Conservation (phyloP, 1,284 basidiomycete genomes). For the Tylopilus orsonianus region DNA sequence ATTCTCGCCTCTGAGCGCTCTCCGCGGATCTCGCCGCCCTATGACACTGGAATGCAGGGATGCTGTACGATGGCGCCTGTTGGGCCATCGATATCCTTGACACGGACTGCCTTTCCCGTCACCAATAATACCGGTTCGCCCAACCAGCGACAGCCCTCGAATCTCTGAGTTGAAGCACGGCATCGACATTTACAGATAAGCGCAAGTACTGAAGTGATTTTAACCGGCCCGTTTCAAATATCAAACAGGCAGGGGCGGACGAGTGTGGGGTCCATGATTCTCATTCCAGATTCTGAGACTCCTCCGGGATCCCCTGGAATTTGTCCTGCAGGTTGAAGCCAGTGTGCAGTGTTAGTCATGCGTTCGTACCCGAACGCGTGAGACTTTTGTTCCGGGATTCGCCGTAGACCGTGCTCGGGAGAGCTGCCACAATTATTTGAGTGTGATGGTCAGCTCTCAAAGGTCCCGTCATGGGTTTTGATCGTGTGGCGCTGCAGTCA, state of each 20-base stretch:
- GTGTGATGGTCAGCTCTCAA: no score
- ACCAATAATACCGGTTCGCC: conserved; percentile 11
- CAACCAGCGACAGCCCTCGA: not conserved
- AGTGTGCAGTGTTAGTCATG: not conserved
- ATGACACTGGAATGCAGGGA: conserved; percentile 6
- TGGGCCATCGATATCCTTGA: conserved; percentile 2
- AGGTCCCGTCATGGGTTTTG: no score
- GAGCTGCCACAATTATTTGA: no score
- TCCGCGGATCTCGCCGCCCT: conserved; percentile 24
- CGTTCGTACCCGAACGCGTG: not conserved
- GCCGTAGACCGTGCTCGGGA: conserved; percentile 12
- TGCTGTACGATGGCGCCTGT: conserved; percentile 15
- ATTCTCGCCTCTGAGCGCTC: not conserved
- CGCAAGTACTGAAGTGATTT: not conserved
- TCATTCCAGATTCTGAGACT: conserved; percentile 1
- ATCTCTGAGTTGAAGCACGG: not conserved
- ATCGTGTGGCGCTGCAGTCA: conserved; percentile 16
- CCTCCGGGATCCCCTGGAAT: conserved; percentile 2
- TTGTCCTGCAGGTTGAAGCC: conserved; percentile 2
- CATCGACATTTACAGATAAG: conserved; percentile 7
- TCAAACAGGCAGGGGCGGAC: conserved; percentile 8
- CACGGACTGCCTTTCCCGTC: conserved; percentile 15
- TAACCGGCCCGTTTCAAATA: conserved; percentile 4
- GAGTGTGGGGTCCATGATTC: conserved; percentile 3
- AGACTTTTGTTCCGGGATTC: conserved; percentile 11